These are phyloP conservation scores for Hortaea werneckii DNA, from an alignment of 2,329 filamentous ascomycete genomes.

Conservation along the genomic window DNA sequence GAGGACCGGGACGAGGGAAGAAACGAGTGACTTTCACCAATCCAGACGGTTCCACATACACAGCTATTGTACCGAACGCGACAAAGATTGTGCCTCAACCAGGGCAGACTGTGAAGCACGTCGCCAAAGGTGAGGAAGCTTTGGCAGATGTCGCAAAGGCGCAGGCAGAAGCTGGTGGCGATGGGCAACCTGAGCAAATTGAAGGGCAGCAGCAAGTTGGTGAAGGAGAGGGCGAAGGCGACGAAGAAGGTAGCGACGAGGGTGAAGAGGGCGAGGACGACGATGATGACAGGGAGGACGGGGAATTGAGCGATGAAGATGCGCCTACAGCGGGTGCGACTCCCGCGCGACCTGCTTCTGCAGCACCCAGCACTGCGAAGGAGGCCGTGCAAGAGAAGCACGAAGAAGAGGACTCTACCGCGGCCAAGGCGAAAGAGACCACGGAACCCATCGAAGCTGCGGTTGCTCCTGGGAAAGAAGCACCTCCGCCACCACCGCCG, in stretches of 20 bases:
- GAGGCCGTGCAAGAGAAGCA: constrained; percentile 1
- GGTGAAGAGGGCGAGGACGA: constrained; percentile 35
- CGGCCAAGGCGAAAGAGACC: not conserved
- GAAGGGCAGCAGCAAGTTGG: constrained; percentile 38
- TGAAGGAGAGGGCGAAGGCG: constrained; percentile 37
- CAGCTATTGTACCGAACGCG: constrained; percentile 27
- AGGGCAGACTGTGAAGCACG: constrained; percentile 25
- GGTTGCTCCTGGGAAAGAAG: not conserved
- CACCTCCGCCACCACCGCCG: constrained; percentile 2
- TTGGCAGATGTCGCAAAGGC: constrained; percentile 22
- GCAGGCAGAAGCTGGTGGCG: constrained; percentile 30
- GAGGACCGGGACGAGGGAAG: constrained; percentile 70
- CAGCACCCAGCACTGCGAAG: not conserved
- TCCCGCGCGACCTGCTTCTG: constrained; percentile 3
- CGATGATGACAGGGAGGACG: constrained; percentile 33
- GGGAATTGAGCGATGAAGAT: constrained; percentile 24
- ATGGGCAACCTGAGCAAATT: constrained; percentile 33
- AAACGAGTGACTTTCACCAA: constrained; percentile 55
- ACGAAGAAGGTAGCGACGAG: constrained; percentile 42
- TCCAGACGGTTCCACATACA: constrained; percentile 33
- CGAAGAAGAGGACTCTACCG: not conserved
- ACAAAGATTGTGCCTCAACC: constrained; percentile 27
- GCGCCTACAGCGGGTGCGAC: constrained; percentile 13
- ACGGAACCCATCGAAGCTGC: not conserved
- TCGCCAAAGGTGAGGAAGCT: constrained; percentile 25